Conservation (phyloP, 345 rosid species). For the Ricinus communis region DNA sequence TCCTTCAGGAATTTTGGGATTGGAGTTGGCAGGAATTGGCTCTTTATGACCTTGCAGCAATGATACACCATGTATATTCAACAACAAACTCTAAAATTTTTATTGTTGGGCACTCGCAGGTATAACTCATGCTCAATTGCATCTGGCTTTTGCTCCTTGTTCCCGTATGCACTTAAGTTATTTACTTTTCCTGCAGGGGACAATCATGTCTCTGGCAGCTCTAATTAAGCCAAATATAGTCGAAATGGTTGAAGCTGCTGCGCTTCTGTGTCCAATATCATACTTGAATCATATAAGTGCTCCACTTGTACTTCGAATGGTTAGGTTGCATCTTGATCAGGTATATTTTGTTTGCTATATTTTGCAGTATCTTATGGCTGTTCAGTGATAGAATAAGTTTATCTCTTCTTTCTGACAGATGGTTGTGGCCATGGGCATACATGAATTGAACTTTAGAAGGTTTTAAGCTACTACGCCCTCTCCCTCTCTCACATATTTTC, state of each 20-base stretch:
- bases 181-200: constrained; percentile 51
- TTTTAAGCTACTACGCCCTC: constrained; percentile 17
- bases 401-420: constrained; percentile 43
- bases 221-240: constrained; percentile 66
- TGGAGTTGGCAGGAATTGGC: constrained; percentile 99
- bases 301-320: constrained; percentile 87
- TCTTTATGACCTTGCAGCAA: constrained; percentile 66
- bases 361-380: constrained; percentile 12
- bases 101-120: constrained; percentile 97
- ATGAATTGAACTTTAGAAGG: constrained; percentile 90
- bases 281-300: constrained; percentile 78
- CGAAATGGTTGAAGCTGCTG: constrained; percentile 91
- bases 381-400: constrained; percentile 21
- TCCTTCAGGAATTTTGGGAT: constrained; percentile 83
- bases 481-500: not conserved
- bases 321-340: constrained; percentile 83
- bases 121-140: constrained; percentile 18
- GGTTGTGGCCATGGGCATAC: constrained; percentile 76
- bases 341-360: constrained; percentile 34
- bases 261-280: constrained; percentile 84
- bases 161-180: constrained; percentile 3
- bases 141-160: constrained; percentile 4
- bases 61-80: constrained; percentile 53
- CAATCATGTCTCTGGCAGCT: constrained; percentile 89
- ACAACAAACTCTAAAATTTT: constrained; percentile 61